Conservation (phyloP, 257 asterid species). For the Nicotiana sylvestris region DNA sequence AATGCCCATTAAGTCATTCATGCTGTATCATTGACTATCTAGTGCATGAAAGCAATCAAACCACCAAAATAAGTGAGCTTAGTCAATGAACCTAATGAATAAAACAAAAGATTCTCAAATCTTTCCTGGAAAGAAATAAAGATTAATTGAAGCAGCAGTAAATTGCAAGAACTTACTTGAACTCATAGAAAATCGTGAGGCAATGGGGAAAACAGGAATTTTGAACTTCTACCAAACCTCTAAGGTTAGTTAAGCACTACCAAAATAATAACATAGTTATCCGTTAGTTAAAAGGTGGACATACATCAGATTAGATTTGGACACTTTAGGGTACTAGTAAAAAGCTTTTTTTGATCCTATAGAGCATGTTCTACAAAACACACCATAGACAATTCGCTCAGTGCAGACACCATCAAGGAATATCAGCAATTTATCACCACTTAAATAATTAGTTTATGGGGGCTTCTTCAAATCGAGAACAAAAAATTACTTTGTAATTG, state of each 20-base stretch:
- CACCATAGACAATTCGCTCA: neutral
- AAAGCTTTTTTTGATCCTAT: slow-evolving; percentile 1
- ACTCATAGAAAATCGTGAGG: neutral
- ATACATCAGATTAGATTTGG: neutral
- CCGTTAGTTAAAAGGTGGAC: neutral
- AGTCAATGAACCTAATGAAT: neutral
- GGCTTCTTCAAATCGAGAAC: neutral
- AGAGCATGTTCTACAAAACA: neutral
- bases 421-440: neutral
- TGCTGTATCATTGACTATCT: neutral
- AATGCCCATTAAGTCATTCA: neutral
- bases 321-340: neutral
- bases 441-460: neutral
- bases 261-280: neutral
- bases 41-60: neutral
- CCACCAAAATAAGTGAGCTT: neutral
- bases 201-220: neutral
- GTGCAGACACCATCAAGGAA: neutral
- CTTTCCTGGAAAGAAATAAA: neutral
- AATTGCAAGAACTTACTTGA: neutral
- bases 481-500: neutral
- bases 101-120: neutral
- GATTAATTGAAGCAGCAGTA: slow-evolving; percentile 1
- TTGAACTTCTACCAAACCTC: neutral
- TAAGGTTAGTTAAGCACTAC: neutral